Percentiles rank a stretch among this genome's conserved stretches.
Evolutionary conservation across 2,329 filamentous ascomycete genomes (phyloP).

Genomic region (Emericellopsis cladophorae): DNA sequence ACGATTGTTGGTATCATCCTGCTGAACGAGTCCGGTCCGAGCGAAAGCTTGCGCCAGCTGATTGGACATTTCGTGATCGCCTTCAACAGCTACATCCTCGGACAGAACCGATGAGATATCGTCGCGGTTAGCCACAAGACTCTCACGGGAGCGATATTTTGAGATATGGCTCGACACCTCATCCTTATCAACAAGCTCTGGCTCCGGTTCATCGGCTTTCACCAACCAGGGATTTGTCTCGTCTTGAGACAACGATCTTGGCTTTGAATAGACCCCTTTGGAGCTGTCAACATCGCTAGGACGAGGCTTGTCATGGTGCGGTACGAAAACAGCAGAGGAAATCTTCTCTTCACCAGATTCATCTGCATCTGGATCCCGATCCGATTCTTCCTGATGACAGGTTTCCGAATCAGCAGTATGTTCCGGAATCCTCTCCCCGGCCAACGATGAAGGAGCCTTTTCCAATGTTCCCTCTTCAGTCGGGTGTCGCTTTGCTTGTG

Average conservation of each 20-base stretch:
- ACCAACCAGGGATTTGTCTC: constrained; percentile 40
- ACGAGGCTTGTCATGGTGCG: constrained; percentile 44
- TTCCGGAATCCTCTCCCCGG: no score
- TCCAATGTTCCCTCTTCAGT: no score
- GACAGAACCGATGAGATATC: constrained; percentile 19
- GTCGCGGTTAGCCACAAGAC: constrained; percentile 11
- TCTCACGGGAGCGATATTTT: constrained; percentile 15
- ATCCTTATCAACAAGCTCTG: constrained; percentile 14
- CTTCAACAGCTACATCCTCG: constrained; percentile 26
- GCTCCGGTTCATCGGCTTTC: constrained; percentile 39
- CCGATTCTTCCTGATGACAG: constrained; percentile 11
- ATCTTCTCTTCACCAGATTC: constrained; percentile 74
- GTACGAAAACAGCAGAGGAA: constrained; percentile 73
- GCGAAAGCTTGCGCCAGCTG: constrained; percentile 16
- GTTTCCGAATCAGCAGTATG: no score
- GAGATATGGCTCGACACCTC: constrained; percentile 10
- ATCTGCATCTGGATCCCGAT: constrained; percentile 32
- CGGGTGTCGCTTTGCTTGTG: no score
- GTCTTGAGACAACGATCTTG: constrained; percentile 25
- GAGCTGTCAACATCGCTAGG: constrained; percentile 13
- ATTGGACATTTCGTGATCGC: constrained; percentile 26
- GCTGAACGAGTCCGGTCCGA: constrained; percentile 24
- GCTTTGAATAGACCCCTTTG: constrained; percentile 23
- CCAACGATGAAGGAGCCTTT: no score
- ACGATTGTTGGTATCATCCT: constrained; percentile 34